A percentile compares a stretch with the other conserved stretches of the same genome.
phyloP scores from a whole-genome alignment of 495 filamentous ascomycete genomes.

The Penicillium cataractarum region DNA sequence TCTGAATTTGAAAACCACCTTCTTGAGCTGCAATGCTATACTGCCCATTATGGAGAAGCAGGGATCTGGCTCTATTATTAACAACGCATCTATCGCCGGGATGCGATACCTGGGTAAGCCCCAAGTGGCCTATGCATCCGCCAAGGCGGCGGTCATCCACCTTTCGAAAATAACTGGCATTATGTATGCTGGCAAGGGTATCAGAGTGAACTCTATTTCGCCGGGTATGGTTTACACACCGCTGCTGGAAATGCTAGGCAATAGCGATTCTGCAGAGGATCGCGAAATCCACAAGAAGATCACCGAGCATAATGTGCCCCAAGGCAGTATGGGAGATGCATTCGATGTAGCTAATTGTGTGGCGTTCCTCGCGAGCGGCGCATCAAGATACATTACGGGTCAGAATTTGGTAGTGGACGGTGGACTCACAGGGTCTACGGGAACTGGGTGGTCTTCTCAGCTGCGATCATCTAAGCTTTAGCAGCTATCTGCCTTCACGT shows the following conservation, averaged over 20 bases:
- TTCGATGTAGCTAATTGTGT: slow-evolving; percentile 22
- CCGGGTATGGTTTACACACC: slow-evolving; percentile 53
- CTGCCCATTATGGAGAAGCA: slow-evolving; percentile 50
- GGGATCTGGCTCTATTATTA: slow-evolving; percentile 45
- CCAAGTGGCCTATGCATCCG: slow-evolving; percentile 51
- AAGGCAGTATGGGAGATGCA: slow-evolving; percentile 24
- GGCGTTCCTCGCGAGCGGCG: slow-evolving; percentile 18
- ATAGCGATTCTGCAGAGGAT: slow-evolving; percentile 15
- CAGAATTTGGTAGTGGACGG: slow-evolving; percentile 14
- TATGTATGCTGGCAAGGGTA: slow-evolving; percentile 48
- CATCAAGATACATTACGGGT: slow-evolving; percentile 18
- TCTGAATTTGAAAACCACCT: too few species aligned
- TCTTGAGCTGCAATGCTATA: slow-evolving; percentile 41
- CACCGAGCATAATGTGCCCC: slow-evolving; percentile 22
- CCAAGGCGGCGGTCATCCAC: slow-evolving; percentile 48
- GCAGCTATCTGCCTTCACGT: not conserved
- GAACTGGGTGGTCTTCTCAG: slow-evolving; percentile 8
- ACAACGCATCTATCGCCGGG: slow-evolving; percentile 41
- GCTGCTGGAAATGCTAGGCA: slow-evolving; percentile 26
- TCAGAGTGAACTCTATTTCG: slow-evolving; percentile 52
- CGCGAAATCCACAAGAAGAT: slow-evolving; percentile 16
- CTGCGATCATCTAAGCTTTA: not conserved
- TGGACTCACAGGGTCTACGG: too few species aligned
- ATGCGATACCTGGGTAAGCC: slow-evolving; percentile 54
- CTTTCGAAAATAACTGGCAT: slow-evolving; percentile 53